These are phyloP conservation scores for Eucalyptus grandis DNA, from an alignment of 345 rosid species.

Conservation along the genomic window DNA sequence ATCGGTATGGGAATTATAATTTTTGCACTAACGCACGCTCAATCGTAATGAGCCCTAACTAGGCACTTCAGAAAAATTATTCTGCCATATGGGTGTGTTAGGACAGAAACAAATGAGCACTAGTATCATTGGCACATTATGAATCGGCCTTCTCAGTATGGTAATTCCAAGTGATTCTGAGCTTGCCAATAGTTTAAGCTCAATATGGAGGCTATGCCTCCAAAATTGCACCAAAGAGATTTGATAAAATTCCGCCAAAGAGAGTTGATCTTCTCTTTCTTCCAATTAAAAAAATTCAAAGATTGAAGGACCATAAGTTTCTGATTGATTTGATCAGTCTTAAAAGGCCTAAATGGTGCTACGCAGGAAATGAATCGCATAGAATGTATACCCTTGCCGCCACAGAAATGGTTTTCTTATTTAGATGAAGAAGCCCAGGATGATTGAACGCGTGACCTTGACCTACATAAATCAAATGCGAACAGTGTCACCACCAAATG, in stretches of 20 bases:
- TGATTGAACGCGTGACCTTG: background rate
- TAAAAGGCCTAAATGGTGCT: background rate
- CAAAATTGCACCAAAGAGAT: too few relatives aligned
- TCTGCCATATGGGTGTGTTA: background rate
- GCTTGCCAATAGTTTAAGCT: background rate
- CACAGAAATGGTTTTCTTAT: fast-evolving
- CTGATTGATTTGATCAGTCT: background rate
- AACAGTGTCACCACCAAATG: too few relatives aligned
- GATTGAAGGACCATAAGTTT: background rate
- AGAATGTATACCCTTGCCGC: fast-evolving
- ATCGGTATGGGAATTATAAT: too few relatives aligned
- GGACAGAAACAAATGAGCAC: fast-evolving
- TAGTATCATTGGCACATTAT: background rate
- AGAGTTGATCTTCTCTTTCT: background rate
- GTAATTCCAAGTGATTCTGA: fast-evolving
- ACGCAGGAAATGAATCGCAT: fast-evolving
- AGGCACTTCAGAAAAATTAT: too few relatives aligned
- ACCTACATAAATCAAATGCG: too few relatives aligned
- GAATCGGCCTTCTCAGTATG: fast-evolving
- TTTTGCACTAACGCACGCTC: too few relatives aligned
- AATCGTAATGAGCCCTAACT: too few relatives aligned
- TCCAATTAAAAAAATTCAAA: background rate
- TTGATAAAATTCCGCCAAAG: background rate
- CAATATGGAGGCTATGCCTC: background rate
- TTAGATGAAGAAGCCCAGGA: background rate